A percentile compares a stretch with the other conserved stretches of the same genome.
These are phyloP conservation scores for Actinomucor elegans DNA, from an alignment of 371 early-diverging fungal genomes.

Conservation along the genomic window DNA sequence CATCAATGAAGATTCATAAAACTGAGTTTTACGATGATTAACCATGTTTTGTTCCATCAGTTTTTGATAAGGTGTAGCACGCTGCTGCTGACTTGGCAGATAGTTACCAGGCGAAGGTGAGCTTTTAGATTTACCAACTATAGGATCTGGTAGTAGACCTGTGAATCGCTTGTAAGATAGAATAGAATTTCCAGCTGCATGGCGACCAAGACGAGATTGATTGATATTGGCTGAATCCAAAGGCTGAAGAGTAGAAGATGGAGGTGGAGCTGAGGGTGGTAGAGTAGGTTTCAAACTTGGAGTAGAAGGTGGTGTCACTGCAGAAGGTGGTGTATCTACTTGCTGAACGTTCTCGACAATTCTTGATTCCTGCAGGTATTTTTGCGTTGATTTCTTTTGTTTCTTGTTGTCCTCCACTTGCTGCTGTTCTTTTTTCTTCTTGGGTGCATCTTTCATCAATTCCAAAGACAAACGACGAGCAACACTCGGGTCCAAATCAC, in stretches of 20 bases:
- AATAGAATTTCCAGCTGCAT: slow-evolving; percentile 23
- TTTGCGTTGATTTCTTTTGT: slow-evolving; percentile 3
- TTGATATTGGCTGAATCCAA: background rate
- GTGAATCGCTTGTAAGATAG: slow-evolving; percentile 33
- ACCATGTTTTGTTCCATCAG: slow-evolving; percentile 5
- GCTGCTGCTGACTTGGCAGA: slow-evolving; percentile 2
- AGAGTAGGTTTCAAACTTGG: background rate
- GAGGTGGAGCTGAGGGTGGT: background rate
- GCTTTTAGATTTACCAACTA: slow-evolving; percentile 31
- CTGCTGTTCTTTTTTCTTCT: slow-evolving; percentile 11
- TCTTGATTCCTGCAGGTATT: slow-evolving; percentile 3
- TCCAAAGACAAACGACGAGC: slow-evolving; percentile 61
- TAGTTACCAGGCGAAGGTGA: slow-evolving; percentile 24
- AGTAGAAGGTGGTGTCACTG: background rate
- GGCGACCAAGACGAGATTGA: slow-evolving; percentile 13
- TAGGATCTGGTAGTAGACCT: slow-evolving; percentile 25
- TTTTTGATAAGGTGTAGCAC: slow-evolving; percentile 10
- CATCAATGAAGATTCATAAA: slow-evolving; percentile 8
- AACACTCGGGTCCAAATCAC: slow-evolving; percentile 41
- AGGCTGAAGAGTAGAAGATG: background rate
- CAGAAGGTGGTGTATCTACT: background rate
- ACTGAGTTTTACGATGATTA: slow-evolving; percentile 8
- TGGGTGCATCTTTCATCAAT: slow-evolving; percentile 55
- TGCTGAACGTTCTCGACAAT: background rate
- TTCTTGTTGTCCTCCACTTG: background rate